Percentiles rank a stretch among this genome's conserved stretches.
Conservation (phyloP, 208 protist species). For the Trypanosoma lewisi region DNA sequence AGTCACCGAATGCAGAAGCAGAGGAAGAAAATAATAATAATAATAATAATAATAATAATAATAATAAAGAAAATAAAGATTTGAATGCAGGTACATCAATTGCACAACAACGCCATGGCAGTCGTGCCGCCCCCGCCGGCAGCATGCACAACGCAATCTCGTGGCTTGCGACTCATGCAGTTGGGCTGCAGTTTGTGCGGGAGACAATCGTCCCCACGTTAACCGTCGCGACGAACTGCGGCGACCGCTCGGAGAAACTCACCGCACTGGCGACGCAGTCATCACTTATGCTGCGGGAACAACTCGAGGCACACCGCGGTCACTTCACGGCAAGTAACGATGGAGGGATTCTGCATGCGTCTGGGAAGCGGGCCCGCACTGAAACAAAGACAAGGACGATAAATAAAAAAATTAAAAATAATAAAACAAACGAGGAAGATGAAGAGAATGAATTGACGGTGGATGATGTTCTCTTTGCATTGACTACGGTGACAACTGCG, state of each 20-base stretch:
- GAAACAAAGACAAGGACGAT: constrained; percentile 5
- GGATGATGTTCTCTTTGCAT: constrained; percentile 30
- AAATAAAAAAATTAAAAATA: too few species aligned
- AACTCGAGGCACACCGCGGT: constrained; percentile 63
- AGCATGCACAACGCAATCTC: constrained; percentile 10
- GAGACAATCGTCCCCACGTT: constrained; percentile 53
- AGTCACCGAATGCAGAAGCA: too few species aligned
- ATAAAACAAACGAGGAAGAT: constrained; percentile 5
- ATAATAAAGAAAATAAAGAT: not conserved
- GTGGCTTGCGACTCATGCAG: constrained; percentile 38
- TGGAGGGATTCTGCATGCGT: not conserved
- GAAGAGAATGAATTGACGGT: not conserved
- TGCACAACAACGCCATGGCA: too few species aligned
- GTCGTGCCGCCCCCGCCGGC: too few species aligned
- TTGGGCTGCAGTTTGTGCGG: constrained; percentile 31
- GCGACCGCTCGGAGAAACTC: constrained; percentile 52
- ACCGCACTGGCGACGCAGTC: constrained; percentile 56
- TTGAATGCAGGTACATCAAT: too few species aligned
- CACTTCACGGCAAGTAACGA: constrained; percentile 12
- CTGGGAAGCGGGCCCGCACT: not conserved
- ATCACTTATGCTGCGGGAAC: constrained; percentile 53
- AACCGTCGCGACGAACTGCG: constrained; percentile 37
- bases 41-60: not conserved
- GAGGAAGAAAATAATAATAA: too few species aligned
- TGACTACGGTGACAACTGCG: constrained; percentile 7